These are phyloP conservation scores for Cyberlindnera veronae DNA, from an alignment of 805 yeast species.

Conservation along the genomic window DNA sequence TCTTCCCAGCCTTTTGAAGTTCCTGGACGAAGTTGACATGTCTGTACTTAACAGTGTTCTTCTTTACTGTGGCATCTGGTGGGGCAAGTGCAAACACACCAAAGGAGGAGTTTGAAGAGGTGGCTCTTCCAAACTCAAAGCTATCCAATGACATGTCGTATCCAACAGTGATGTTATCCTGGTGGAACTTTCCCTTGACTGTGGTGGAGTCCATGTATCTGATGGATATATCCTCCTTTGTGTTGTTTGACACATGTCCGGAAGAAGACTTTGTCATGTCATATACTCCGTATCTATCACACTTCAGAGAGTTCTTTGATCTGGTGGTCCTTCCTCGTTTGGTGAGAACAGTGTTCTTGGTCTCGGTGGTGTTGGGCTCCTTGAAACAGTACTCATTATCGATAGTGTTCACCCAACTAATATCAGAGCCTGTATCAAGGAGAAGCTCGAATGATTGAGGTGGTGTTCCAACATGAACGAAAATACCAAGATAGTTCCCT, in stretches of 20 bases:
- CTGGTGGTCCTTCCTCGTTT: no score
- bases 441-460: constrained; percentile 28
- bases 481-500: constrained; percentile 7
- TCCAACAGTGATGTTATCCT: constrained; percentile 18
- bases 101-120: constrained; percentile 40
- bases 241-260: constrained; percentile 1
- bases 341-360: no score
- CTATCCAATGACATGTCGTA: constrained; percentile 31
- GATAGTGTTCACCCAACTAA: constrained; percentile 31
- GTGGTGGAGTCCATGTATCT: constrained; percentile 36
- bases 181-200: constrained; percentile 55
- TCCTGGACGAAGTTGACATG: constrained; percentile 13
- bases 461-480: constrained; percentile 19
- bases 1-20: constrained; percentile 5
- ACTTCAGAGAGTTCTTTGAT: constrained; percentile 1
- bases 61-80: constrained; percentile 10
- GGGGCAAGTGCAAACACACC: constrained; percentile 32
- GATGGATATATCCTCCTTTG: constrained; percentile 19
- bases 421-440: constrained; percentile 35
- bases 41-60: constrained; percentile 5
- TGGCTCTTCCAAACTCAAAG: constrained; percentile 33
- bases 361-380: background rate
- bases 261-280: background rate
- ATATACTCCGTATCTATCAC: constrained; percentile 8
- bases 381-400: constrained; percentile 15